Evolutionary conservation across 371 early-diverging fungal species (phyloP), one percentile per base, ranked within the genome.

Genomic region (Apophysomyces variabilis): DNA sequence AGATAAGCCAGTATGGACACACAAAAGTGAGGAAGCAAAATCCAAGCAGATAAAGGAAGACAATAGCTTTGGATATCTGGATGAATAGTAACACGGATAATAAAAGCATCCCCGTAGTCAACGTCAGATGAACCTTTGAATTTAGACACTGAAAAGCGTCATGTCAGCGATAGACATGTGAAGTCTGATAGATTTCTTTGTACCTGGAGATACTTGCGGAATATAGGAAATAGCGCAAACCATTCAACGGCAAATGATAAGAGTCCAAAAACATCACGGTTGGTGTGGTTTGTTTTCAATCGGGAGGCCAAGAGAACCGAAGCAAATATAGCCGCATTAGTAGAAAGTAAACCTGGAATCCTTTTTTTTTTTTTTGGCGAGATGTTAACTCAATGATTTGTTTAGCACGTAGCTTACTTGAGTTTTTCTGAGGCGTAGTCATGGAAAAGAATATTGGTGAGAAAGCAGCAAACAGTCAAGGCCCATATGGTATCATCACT

Each of bases 401-500:
- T 26, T 26, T 26, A 26, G 32, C 32, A 26, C 32, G 9, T 18
- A 2, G 58, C 70, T 68, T 82, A 88, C 90, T 85, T 81, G 36
- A 88, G 64, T 57, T 60, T 76, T 56, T 75, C 72, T 6, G 89
- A 75, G 36, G 87, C 85, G 75, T 96, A 98, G 75, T 98, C 96
- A 70, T 95, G 93, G 65, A 96, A 96, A 4, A 95, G 77, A 39
- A 96, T 70, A 74, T 96, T 96, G 32, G 87, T 89, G 5, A 93
- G 71, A 67, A 99, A 93, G 58, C 95, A 81, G 7, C 91, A 80
- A 3, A 89, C 89, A 0, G 95, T 90, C 66, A 98, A 73, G 0
- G 98, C 96, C 93, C 95, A 99, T 35, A 99, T 96, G 0, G 97
- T 93, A 74, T 99, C 99, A 62, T 86, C 86, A 60, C 93, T 93